phyloP scores from a whole-genome alignment of 2,329 filamentous ascomycete genomes.

The Pseudogymnoascus sp. region DNA sequence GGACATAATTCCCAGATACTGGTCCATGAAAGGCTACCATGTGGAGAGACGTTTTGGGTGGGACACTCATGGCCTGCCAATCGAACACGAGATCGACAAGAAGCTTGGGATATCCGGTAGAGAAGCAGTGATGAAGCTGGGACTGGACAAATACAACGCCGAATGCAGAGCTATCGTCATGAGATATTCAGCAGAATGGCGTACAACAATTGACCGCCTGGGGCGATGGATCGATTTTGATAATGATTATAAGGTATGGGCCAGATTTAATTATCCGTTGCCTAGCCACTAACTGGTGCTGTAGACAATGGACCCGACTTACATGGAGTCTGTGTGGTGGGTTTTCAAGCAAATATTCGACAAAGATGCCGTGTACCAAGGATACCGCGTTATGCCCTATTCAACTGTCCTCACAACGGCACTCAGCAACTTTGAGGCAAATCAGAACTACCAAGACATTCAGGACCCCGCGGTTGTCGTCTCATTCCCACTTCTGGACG shows the following conservation, averaged over 20 bases:
- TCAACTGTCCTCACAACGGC: constrained; percentile 84
- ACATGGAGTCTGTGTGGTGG: constrained; percentile 98
- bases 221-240: constrained; percentile 98
- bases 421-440: constrained; percentile 86
- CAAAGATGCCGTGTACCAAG: constrained; percentile 82
- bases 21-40: constrained; percentile 93
- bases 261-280: constrained; percentile 11
- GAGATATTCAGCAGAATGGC: constrained; percentile 81
- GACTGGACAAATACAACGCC: constrained; percentile 81
- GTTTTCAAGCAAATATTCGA: constrained; percentile 89
- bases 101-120: constrained; percentile 81
- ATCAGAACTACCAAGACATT: constrained; percentile 90
- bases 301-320: constrained; percentile 83
- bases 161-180: constrained; percentile 91
- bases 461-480: constrained; percentile 86
- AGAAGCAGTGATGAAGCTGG: constrained; percentile 77
- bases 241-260: constrained; percentile 77
- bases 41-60: constrained; percentile 90
- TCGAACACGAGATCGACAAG: constrained; percentile 97
- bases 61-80: constrained; percentile 86
- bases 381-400: constrained; percentile 89
- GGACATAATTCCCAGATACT: constrained; percentile 92
- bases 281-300: not conserved
- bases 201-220: constrained; percentile 74
- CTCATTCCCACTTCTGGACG: constrained; percentile 72